These are phyloP conservation scores for Ophiostoma novo-ulmi DNA, from an alignment of 2,329 filamentous ascomycete species.

Conservation along the genomic window DNA sequence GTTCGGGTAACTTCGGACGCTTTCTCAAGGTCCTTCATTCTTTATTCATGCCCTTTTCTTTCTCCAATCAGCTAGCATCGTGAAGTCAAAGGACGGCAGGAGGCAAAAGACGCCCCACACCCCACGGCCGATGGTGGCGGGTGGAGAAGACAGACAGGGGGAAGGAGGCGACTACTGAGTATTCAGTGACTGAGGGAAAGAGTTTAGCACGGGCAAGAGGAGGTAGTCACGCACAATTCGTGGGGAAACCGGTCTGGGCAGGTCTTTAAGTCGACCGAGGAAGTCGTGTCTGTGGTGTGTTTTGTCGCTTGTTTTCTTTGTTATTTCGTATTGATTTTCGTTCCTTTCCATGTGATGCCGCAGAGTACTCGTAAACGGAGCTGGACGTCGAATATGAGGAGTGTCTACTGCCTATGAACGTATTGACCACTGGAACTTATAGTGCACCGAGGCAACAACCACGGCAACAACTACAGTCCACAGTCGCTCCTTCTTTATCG, in stretches of 20 bases:
- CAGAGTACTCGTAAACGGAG: not conserved
- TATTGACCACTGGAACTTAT: not conserved
- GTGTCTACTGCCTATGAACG: not conserved
- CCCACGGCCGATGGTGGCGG: not conserved
- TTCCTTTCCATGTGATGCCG: not conserved
- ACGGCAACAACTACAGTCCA: not conserved
- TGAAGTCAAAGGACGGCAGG: not conserved
- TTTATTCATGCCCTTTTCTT: not conserved
- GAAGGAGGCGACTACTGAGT: not conserved
- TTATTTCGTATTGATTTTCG: not conserved
- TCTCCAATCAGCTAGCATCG: not conserved
- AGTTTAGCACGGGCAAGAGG: not conserved
- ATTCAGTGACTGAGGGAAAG: too few relatives aligned
- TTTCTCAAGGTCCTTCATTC: not conserved
- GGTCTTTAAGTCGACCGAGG: not conserved
- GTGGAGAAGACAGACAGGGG: conserved; percentile 2
- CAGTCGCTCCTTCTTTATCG: conserved; percentile 7
- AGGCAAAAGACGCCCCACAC: not conserved
- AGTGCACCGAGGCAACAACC: too few relatives aligned
- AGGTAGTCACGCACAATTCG: not conserved
- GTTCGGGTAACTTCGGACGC: not conserved
- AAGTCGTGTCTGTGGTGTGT: too few relatives aligned
- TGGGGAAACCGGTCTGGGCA: conserved; percentile 2
- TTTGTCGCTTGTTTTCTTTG: not conserved
- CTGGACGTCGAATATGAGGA: not conserved